Evolutionary conservation across 148 eudicot genomes (phyloP), one percentile per base, ranked within the genome.

Genomic region (Rhododendron ovatum): DNA sequence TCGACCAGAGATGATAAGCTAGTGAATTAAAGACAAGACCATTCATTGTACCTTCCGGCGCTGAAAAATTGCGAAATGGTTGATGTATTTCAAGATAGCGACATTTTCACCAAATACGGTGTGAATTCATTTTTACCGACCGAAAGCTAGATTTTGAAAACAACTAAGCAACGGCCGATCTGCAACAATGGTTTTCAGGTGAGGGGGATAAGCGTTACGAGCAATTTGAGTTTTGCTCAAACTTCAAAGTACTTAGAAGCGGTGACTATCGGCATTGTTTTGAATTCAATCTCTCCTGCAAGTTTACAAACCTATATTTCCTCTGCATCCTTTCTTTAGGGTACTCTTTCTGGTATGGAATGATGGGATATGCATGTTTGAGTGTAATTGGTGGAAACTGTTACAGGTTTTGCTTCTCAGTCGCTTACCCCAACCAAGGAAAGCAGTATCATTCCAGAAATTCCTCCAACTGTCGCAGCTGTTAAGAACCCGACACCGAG

Each of bases 381-480:
- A 39, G 8, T 59, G 50, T 35, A 37, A 82, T 26, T 85, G 57
- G 59, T 57, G 14, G 11, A 33, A 39, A n/a, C 79, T 41, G 28
- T 47, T 88, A 82, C 90, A 94, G 96, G 93, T 53, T 92, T 89
- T 90, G 86, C 93, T 55, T 86, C 96, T 6, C 89, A 89, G 75
- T 76, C 91, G 30, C 89, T 91, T 39, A 51, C 92, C 13, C 90
- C 90, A 22, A 88, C 82, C 76, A 87, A 85, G 33, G 94, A 90
- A 28, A 81, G 86, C 14, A 82, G 86, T 33, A 6, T 83, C 53
- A 71, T 88, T 47, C 59, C 92, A 26, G 90, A 91, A n/a, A 80
- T 91, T 77, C 93, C 94, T 9, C 88, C 96, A 24, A 94, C 96
- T 45, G 91, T 92, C 33, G 91, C 93, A 65, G 95, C 96, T 79